Evolutionary conservation across 2,329 filamentous ascomycete species (phyloP), one percentile per base, ranked within the genome.

Genomic region (Microdochium paspali): DNA sequence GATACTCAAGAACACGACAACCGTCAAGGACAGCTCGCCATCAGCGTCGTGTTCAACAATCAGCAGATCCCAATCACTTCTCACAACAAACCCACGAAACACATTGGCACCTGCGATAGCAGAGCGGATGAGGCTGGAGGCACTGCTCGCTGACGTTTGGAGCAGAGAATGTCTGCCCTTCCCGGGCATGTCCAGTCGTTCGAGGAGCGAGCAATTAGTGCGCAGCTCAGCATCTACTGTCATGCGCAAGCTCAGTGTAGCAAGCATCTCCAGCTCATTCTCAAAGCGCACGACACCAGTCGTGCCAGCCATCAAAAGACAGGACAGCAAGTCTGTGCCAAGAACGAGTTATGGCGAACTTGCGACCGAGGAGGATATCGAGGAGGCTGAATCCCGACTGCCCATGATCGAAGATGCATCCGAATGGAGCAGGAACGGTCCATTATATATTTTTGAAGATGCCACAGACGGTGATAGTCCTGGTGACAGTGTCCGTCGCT

Each of bases 241-340:
- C 59, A 95, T 95, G 70, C 79, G 90, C 46, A 94, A 90, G 61
- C 76, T 96, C 52, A 95, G 87, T 64, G 84, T 88, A 58, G 84
- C 85, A 44, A 90, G 84, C 62, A 85, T 93, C 53, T 77, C 86
- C 13, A 84, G 79, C 54, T 85, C 85, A 44, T 90, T 94, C 59
- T 78, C 80, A 31, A 86, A 84, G 55, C 80, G 85, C 49, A 85
- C 86, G 1, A 73, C 72, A 32, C 87, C 83, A 53, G 56, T 73
- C 43, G 66, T 67, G 15, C 68, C 62, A 47, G 53, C 68, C 28
- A 51, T 54, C 47, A 63, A 57, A 44, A 45, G 44, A 10, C 58
- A 54, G 45, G 51, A 54, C 25, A 62, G 61, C 24, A 65, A 66
- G 12, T 61, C 58, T 10, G 57, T 57, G 31, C 32, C 18, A 30